These are phyloP conservation scores for Trichoderma oligosporum DNA, from an alignment of 2,329 filamentous ascomycete species.

Conservation along the genomic window DNA sequence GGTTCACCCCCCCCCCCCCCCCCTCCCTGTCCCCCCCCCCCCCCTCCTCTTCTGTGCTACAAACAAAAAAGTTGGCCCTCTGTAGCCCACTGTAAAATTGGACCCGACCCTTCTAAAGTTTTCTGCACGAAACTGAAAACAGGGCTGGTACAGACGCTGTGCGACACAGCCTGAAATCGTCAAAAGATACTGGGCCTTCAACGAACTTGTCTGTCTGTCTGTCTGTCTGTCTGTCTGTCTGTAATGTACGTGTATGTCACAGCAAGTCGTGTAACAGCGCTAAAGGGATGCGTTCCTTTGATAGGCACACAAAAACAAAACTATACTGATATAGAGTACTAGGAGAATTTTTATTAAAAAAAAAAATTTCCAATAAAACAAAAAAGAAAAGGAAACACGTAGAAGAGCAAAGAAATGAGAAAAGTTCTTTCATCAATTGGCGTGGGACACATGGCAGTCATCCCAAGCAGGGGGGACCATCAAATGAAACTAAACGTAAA, in stretches of 20 bases:
- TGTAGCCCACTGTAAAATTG: conserved; percentile 5
- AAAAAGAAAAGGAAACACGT: not conserved
- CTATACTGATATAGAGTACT: too few relatives aligned
- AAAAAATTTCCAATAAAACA: too few relatives aligned
- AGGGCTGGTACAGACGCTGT: conserved; percentile 2
- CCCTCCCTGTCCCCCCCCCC: too few relatives aligned
- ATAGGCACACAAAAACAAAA: not conserved
- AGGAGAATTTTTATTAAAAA: too few relatives aligned
- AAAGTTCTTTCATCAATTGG: conserved; percentile 15
- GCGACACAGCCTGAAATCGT: not conserved
- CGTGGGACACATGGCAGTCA: conserved; percentile 12
- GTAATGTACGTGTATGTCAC: conserved; percentile 16
- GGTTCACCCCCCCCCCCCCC: too few relatives aligned
- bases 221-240: conserved; percentile 13
- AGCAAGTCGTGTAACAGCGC: not conserved
- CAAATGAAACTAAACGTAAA: not conserved
- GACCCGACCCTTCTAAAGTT: not conserved
- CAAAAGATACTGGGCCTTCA: not conserved
- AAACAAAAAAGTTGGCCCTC: not conserved
- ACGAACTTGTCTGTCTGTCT: conserved; percentile 2
- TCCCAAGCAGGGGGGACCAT: not conserved
- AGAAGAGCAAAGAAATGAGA: not conserved
- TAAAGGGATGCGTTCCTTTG: not conserved
- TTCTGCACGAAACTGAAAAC: not conserved
- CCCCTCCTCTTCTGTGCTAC: conserved; percentile 10